These are phyloP conservation scores for Hericium erinaceus DNA, from an alignment of 768 basidiomycete genomes.

Conservation along the genomic window DNA sequence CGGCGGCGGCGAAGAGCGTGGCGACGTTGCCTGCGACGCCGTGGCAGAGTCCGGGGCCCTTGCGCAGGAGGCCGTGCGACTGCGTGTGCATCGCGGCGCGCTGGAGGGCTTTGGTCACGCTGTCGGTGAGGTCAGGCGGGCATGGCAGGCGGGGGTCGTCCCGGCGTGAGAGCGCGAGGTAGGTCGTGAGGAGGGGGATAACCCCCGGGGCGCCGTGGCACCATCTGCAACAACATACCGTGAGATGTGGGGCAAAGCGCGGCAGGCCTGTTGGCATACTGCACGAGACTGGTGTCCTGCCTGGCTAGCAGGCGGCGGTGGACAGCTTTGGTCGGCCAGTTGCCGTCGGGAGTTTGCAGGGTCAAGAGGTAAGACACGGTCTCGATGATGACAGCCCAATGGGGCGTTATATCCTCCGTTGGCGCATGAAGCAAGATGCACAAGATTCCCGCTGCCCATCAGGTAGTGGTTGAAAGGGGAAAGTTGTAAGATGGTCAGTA, in stretches of 20 bases:
- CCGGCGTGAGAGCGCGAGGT: conserved; percentile 16
- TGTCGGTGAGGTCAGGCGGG: background rate
- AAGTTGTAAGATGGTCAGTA: background rate
- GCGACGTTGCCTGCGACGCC: conserved; percentile 47
- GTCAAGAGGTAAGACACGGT: conserved; percentile 40
- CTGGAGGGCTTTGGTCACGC: conserved; percentile 25
- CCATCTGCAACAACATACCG: conserved; percentile 30
- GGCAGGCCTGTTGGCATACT: conserved; percentile 24
- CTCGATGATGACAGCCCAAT: conserved; percentile 31
- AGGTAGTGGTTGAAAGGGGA: background rate
- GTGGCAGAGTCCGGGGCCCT: conserved; percentile 54
- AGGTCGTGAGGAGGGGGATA: conserved; percentile 31
- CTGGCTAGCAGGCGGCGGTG: conserved; percentile 5
- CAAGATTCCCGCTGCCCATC: conserved; percentile 38
- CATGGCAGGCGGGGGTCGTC: conserved; percentile 15
- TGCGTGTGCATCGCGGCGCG: conserved; percentile 37
- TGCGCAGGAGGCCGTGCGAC: conserved; percentile 37
- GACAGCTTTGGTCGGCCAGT: conserved; percentile 40
- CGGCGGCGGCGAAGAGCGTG: conserved; percentile 39
- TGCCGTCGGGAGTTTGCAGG: conserved; percentile 37
- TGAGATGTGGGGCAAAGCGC: background rate
- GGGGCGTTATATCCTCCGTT: conserved; percentile 22
- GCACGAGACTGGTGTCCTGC: conserved; percentile 32
- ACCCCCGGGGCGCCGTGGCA: conserved; percentile 51
- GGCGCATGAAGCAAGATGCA: conserved; percentile 41